A percentile compares a stretch with the other conserved stretches of the same genome.
Evolutionary conservation across 345 rosid species (phyloP).

Genomic region (Salix suchowensis): DNA sequence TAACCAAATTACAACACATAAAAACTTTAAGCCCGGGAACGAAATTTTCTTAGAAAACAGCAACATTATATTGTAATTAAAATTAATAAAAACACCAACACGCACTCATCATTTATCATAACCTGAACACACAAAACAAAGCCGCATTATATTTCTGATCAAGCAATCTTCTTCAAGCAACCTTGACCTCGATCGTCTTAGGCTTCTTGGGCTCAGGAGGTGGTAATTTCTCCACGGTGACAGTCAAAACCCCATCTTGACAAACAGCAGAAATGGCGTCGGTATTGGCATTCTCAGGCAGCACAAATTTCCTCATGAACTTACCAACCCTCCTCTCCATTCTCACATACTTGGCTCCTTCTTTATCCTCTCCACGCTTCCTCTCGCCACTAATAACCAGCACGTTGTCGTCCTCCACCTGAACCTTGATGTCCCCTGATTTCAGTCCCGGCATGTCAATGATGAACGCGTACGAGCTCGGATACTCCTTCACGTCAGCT

Average conservation of each 20-base stretch:
- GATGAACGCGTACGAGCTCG: constrained; percentile 47
- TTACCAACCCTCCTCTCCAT: constrained; percentile 81
- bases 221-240: background rate
- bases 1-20: too few relatives aligned
- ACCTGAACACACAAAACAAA: too few relatives aligned
- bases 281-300: constrained; percentile 65
- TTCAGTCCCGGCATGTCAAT: constrained; percentile 84
- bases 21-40: too few relatives aligned
- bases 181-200: too few relatives aligned
- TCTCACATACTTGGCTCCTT: constrained; percentile 59
- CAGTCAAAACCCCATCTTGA: constrained; percentile 69
- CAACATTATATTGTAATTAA: too few relatives aligned
- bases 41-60: too few relatives aligned
- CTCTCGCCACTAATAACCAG: constrained; percentile 63
- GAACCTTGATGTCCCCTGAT: constrained; percentile 60
- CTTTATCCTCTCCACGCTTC: constrained; percentile 50
- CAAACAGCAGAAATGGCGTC: constrained; percentile 57
- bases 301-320: constrained; percentile 30
- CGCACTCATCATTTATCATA: too few relatives aligned
- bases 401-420: constrained; percentile 66
- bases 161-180: too few relatives aligned
- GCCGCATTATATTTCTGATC: too few relatives aligned
- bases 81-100: too few relatives aligned
- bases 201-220: too few relatives aligned
- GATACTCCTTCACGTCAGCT: constrained; percentile 63